phyloP scores from a whole-genome alignment of 2,329 filamentous ascomycete species.

The Aspergillus sp. region DNA sequence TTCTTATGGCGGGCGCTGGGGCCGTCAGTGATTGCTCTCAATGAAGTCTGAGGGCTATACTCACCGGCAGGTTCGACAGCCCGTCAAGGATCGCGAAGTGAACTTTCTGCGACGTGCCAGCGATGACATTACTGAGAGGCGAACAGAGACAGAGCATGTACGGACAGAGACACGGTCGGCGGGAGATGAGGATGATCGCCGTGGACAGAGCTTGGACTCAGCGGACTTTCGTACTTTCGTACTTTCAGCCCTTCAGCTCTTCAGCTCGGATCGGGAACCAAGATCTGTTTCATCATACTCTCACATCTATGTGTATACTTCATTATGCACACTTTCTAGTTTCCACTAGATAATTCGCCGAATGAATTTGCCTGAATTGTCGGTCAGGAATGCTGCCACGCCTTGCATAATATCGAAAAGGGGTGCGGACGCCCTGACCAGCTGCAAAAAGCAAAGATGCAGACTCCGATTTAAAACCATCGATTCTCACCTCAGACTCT shows the following conservation, averaged over 20 bases:
- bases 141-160: too few relatives aligned
- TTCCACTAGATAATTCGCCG: too few relatives aligned
- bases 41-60: not conserved
- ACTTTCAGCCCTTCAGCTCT: too few relatives aligned
- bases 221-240: too few relatives aligned
- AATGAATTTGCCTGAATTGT: not conserved
- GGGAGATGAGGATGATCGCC: too few relatives aligned
- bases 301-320: too few relatives aligned
- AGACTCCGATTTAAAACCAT: too few relatives aligned
- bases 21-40: not conserved
- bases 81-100: constrained; percentile 1
- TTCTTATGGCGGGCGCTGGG: constrained; percentile 14
- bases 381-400: not conserved
- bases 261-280: too few relatives aligned
- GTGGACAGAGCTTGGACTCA: too few relatives aligned
- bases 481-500: not conserved
- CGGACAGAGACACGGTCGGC: too few relatives aligned
- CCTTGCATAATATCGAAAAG: not conserved
- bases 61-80: constrained; percentile 11
- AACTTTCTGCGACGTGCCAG: not conserved
- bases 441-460: not conserved
- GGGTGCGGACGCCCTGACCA: not conserved
- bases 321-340: too few relatives aligned
- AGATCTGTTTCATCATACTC: too few relatives aligned
- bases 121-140: not conserved